These are phyloP conservation scores for Aureobasidium sp. DNA, from an alignment of 2,329 filamentous ascomycete genomes.

Conservation along the genomic window DNA sequence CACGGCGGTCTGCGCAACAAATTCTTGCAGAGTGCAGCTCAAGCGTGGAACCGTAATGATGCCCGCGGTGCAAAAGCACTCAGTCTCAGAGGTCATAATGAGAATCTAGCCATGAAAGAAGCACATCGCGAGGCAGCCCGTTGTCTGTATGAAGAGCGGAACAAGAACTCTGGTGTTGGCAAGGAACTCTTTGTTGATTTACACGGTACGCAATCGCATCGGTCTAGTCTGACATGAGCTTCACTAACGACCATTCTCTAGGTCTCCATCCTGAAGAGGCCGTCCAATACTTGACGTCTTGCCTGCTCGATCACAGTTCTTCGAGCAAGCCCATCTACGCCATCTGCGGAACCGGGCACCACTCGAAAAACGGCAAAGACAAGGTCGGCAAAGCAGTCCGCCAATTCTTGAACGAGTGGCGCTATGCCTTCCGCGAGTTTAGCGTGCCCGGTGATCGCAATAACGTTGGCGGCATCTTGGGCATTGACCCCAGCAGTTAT, in stretches of 20 bases:
- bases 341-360: constrained; percentile 93
- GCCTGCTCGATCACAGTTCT: constrained; percentile 75
- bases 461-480: constrained; percentile 61
- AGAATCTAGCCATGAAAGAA: constrained; percentile 96
- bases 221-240: too few species aligned
- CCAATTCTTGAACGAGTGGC: constrained; percentile 87
- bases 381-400: constrained; percentile 94
- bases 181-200: constrained; percentile 89
- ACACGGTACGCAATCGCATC: constrained; percentile 58
- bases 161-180: constrained; percentile 51
- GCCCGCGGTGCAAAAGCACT: constrained; percentile 92
- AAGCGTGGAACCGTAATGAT: constrained; percentile 98
- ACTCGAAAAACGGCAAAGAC: constrained; percentile 98
- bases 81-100: constrained; percentile 86
- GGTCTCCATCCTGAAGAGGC: constrained; percentile 97
- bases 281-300: constrained; percentile 83
- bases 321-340: constrained; percentile 73
- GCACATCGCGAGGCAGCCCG: constrained; percentile 89
- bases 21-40: constrained; percentile 91
- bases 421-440: constrained; percentile 93
- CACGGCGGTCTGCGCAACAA: constrained; percentile 95
- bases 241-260: too few species aligned
- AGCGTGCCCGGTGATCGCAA: constrained; percentile 92
- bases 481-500: constrained; percentile 56
- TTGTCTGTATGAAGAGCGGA: constrained; percentile 88